Percentiles rank a stretch among this genome's conserved stretches.
phyloP scores from a whole-genome alignment of 495 filamentous ascomycete species.

The Xylaria longipes region DNA sequence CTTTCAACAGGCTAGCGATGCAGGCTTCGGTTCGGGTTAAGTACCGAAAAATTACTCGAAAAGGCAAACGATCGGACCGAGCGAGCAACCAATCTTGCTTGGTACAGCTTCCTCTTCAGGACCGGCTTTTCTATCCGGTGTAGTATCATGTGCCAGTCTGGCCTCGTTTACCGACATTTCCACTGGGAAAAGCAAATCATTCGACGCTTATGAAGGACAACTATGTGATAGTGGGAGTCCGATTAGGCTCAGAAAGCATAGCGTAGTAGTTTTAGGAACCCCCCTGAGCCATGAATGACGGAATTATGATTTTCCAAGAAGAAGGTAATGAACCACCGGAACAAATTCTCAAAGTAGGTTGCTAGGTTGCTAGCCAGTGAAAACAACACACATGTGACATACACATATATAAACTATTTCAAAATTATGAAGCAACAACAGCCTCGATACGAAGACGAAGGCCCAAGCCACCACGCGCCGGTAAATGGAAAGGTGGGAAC shows the following conservation, averaged over 20 bases:
- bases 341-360: neutral
- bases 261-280: too few relatives aligned
- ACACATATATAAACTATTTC: neutral
- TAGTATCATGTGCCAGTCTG: neutral
- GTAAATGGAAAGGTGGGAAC: neutral
- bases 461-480: neutral
- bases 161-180: neutral
- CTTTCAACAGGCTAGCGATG: neutral
- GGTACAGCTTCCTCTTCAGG: neutral
- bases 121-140: neutral
- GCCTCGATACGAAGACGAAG: neutral
- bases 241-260: too few relatives aligned
- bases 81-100: neutral
- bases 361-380: neutral
- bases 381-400: neutral
- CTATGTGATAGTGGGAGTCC: neutral
- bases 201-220: neutral
- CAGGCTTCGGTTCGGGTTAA: neutral
- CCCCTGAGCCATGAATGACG: too few relatives aligned
- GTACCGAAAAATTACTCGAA: neutral
- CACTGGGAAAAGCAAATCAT: neutral
- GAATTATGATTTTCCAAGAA: too few relatives aligned
- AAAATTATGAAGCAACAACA: neutral
- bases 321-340: neutral
- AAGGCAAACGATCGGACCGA: slow-evolving; percentile 2